Base-by-base conservation (phyloP, 345 rosid genomes). In the Orychophragmus violaceus region DNA sequence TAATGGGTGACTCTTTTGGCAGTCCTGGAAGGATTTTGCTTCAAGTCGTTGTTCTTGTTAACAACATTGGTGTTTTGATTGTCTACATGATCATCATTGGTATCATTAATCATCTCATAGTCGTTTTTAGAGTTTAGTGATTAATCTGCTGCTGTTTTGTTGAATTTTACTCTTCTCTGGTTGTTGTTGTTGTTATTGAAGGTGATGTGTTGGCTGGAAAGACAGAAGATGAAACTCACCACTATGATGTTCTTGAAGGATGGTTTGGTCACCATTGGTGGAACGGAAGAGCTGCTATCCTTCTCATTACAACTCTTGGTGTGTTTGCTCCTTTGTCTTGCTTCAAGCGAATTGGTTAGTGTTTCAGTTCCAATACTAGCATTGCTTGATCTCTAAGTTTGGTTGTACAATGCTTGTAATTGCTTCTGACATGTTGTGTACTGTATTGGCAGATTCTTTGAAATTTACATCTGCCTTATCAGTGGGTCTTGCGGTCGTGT, bases 21-120 rank as follows among this genome's bases (percentile, higher is more conserved):
- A 82, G 76, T 50, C 70, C 44, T 45, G 97, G 97, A 32, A 90
- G 58, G 76, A 73, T 79, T 30, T 14, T 82, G 45, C 69, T 87
- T 82, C 97, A 90, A 81, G 76, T 81, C 41, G 78, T 85, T 68
- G 86, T 90, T 59, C 39, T 87, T 58, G 57, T 90, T 46, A 90
- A 86, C 77, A 86, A 86, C 81, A 65, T 90, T 16, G 97, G 97
- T 25, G 92, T 90, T 21, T 90, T 90, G 72, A 81, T 90, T 18
- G 97, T 90, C 22, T 90, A 90, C 84, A 87, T 90, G 97, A 90
- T 90, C 71, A 90, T 90, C 24, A 79, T 90, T 59, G 97, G 97
- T 71, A 71, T 52, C 0, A 9, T 44, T 42, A 1, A 5, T 12
- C 8, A 6, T 13, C 28, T 28, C 5, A 3, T 21, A 2, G 2